Evolutionary conservation across 164 flowering plant species (phyloP).

Genomic region (Magnolia officinalis): DNA sequence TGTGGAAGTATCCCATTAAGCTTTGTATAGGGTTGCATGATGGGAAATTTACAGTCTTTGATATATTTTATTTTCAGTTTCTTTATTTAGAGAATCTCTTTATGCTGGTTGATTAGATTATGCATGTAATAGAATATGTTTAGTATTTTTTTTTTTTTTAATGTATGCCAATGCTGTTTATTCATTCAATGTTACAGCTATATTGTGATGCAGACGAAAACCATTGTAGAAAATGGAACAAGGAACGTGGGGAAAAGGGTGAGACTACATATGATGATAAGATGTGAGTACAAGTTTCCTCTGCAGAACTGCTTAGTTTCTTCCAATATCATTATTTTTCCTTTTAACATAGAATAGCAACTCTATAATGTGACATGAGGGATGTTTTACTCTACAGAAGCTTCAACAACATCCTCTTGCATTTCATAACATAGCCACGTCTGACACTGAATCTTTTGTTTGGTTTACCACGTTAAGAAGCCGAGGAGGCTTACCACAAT

Average conservation of each 20-base stretch:
- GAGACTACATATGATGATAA: conserved; percentile 57
- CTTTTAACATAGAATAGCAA: background rate
- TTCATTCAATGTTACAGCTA: conserved; percentile 25
- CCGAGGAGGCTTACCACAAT: background rate
- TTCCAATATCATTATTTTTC: background rate
- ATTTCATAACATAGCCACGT: background rate
- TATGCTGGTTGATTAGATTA: background rate
- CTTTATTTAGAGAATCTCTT: background rate
- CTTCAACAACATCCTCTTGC: background rate
- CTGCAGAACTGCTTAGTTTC: background rate
- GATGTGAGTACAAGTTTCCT: conserved; percentile 32
- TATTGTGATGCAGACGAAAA: conserved; percentile 66
- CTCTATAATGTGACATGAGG: background rate
- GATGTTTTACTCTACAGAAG: background rate
- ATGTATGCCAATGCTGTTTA: conserved; percentile 2
- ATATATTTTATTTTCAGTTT: background rate
- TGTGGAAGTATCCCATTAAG: too few species aligned
- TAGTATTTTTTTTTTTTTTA: background rate
- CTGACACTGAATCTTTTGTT: background rate
- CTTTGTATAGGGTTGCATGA: too few species aligned
- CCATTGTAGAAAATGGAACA: conserved; percentile 76
- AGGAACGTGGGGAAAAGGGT: conserved; percentile 51
- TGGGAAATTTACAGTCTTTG: too few species aligned
- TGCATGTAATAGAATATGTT: background rate
- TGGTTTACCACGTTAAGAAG: background rate